Percentiles rank a stretch among this genome's conserved stretches.
Evolutionary conservation across 2,329 filamentous ascomycete species (phyloP).

Genomic region (Berkeleyomyces basicola): DNA sequence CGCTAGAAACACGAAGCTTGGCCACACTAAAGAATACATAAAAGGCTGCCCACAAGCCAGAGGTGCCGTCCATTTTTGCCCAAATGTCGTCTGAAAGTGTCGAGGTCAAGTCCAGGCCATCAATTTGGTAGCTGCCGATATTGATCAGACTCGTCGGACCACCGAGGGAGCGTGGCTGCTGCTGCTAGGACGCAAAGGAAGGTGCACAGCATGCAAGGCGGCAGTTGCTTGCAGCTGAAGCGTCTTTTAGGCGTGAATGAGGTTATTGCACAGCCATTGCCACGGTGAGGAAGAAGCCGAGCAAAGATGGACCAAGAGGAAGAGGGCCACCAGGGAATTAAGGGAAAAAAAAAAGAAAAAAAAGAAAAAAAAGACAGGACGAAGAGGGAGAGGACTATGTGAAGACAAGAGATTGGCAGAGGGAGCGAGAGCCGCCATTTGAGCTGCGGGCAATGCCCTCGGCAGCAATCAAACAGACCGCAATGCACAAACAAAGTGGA

Average conservation of each 20-base stretch:
- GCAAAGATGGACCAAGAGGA: neutral
- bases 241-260: neutral
- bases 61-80: neutral
- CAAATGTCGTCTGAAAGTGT: neutral
- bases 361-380: neutral
- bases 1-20: too few relatives aligned
- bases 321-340: too few relatives aligned
- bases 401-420: too few relatives aligned
- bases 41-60: neutral
- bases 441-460: too few relatives aligned
- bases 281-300: neutral
- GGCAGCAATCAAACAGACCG: too few relatives aligned
- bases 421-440: too few relatives aligned
- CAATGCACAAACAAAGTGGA: too few relatives aligned
- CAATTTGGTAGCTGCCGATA: neutral
- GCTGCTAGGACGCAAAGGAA: neutral
- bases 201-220: neutral
- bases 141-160: constrained; percentile 1
- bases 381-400: neutral
- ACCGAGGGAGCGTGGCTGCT: neutral
- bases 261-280: neutral
- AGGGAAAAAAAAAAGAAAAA: neutral
- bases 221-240: constrained; percentile 1
- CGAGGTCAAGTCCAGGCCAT: neutral
- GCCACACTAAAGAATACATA: neutral